Evolutionary conservation across 2,329 filamentous ascomycete genomes (phyloP).

Genomic region (Talaromyces sp.): DNA sequence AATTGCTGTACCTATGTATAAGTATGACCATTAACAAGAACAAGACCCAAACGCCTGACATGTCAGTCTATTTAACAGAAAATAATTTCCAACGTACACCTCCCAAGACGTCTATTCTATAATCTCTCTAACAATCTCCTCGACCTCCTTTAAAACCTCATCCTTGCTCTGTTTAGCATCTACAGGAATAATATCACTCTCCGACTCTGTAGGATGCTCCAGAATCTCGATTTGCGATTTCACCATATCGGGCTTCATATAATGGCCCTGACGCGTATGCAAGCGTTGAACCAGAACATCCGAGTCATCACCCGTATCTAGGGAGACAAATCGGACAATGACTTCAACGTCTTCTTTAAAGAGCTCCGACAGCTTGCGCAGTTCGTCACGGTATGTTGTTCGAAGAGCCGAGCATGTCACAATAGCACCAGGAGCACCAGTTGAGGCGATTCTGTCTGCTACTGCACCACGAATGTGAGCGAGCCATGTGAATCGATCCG

Average conservation of each 20-base stretch:
- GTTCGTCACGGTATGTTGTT: constrained; percentile 55
- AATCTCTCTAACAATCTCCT: not conserved
- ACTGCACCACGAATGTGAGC: not conserved
- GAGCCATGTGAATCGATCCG: not conserved
- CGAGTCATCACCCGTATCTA: not conserved
- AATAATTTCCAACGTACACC: not conserved
- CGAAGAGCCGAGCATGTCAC: constrained; percentile 56
- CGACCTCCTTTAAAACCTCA: not conserved
- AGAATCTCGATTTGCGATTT: not conserved
- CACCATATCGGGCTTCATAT: not conserved
- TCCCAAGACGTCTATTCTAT: not conserved
- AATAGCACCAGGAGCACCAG: constrained; percentile 37
- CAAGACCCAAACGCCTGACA: not conserved
- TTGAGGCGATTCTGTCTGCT: not conserved
- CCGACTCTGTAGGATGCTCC: not conserved
- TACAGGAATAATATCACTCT: not conserved
- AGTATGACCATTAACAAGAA: not conserved
- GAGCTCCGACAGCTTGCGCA: constrained; percentile 40
- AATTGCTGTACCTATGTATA: not conserved
- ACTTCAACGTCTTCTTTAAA: constrained; percentile 6
- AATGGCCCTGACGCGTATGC: not conserved
- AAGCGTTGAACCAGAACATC: not conserved
- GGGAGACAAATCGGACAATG: not conserved
- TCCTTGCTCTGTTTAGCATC: not conserved
- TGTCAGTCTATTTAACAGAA: not conserved